These are phyloP conservation scores for Leccinum ochraceum DNA, from an alignment of 768 basidiomycete genomes.

Conservation along the genomic window DNA sequence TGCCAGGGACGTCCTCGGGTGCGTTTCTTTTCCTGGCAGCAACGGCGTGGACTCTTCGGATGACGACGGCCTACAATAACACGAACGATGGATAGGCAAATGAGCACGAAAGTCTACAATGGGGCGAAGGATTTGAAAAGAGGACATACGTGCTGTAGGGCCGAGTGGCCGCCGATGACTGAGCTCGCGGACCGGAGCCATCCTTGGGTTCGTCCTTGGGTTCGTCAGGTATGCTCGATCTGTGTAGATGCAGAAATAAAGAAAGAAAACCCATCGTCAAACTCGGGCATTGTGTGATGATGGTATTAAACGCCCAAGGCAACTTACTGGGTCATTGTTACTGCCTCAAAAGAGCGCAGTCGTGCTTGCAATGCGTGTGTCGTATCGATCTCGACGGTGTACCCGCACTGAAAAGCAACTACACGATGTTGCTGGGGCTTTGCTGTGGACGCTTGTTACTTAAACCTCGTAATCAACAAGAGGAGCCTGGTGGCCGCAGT, in stretches of 20 bases:
- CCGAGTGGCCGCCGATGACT: background rate
- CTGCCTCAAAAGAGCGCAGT: background rate
- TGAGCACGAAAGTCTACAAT: background rate
- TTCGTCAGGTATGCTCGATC: background rate
- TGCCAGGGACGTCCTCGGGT: background rate
- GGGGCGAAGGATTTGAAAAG: background rate
- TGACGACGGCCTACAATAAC: background rate
- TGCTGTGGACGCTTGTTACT: background rate
- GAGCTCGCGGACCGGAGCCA: background rate
- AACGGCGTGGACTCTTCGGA: slow-evolving; percentile 9
- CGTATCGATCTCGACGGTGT: background rate
- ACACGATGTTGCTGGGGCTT: slow-evolving; percentile 1
- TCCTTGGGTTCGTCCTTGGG: background rate
- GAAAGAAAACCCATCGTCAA: background rate
- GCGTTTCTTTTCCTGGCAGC: slow-evolving; percentile 6
- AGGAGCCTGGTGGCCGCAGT: too few relatives aligned
- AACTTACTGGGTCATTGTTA: slow-evolving; percentile 4
- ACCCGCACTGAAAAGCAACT: slow-evolving; percentile 10
- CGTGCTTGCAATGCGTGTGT: background rate
- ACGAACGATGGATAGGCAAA: too few relatives aligned
- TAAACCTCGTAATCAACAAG: too few relatives aligned
- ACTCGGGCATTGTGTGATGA: background rate
- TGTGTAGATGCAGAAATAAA: background rate
- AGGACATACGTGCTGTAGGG: background rate
- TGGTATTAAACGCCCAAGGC: background rate